Base-by-base conservation (phyloP, 257 asterid species). In the Voacanga thouarsii region DNA sequence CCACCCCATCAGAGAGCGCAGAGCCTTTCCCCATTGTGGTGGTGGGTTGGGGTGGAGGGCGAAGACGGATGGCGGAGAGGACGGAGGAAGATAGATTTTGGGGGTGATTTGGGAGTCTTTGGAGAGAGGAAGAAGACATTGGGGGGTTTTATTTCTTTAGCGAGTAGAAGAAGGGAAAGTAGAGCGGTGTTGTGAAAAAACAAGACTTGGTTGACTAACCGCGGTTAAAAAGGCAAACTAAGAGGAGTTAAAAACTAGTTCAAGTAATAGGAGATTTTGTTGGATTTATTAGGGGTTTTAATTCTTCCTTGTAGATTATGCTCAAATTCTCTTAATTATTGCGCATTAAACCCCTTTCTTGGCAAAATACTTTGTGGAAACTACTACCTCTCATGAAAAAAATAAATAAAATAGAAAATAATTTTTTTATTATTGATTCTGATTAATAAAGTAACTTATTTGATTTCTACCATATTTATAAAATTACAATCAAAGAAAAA, bases 11-110 rank as follows among this genome's bases (percentile, higher is more conserved):
- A 21, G 92, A 86, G 37, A 90, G 77, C 26, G 88, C 87, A 9
- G 90, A 78, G 85, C 85, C 88, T 82, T 89, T 88, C 65, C 87
- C 92, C 92, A 86, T 89, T 70, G 83, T 33, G 18, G 59, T 3
- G 79, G 79, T n/a, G 84, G 77, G 72, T 80, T 51, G 78, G 68
- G 15, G 80, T 74, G 5, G 75, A 78, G 11, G 74, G 57, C 3
- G 30, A 74, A 28, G 56, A 78, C 10, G 81, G 68, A 16, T n/a
- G 79, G 72, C 8, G 72, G 65, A 11, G 61, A 55, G 24, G 64
- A 28, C n/a, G 39, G 53, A 55, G 26, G 61, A 18, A 19, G 61
- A 41, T 76, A 26, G 6, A 33, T 56, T 26, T 6, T 24, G 1
- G 16, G 41, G 43, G 9, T 14, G 28, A 9, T 75, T 59, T 16